A percentile compares a stretch with the other conserved stretches of the same genome.
These are phyloP conservation scores for Saccharomycopsis oosterbeekiorum DNA, from an alignment of 805 yeast species.

Conservation along the genomic window DNA sequence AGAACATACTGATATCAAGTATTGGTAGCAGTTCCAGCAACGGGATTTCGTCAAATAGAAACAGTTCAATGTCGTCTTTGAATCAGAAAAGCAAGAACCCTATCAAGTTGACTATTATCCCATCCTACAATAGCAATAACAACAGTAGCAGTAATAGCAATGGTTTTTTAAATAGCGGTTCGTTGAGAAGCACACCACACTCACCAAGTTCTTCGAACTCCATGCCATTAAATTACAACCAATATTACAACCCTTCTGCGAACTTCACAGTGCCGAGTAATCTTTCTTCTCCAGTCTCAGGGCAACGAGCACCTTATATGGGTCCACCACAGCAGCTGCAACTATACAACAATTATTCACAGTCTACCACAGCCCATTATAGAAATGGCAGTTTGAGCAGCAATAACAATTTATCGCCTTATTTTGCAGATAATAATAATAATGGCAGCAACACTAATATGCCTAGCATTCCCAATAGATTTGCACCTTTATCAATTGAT, in stretches of 20 bases:
- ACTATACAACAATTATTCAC: constrained; percentile 3
- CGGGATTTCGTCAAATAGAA: not conserved
- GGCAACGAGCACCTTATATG: constrained; percentile 5
- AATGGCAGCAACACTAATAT: not conserved
- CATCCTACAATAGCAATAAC: not conserved
- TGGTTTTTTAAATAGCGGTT: constrained; percentile 4
- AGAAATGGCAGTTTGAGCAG: not conserved
- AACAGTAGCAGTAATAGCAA: constrained; percentile 2
- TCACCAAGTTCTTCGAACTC: constrained; percentile 13
- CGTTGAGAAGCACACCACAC: constrained; percentile 15
- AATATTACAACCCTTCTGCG: constrained; percentile 1
- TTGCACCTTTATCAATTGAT: not conserved
- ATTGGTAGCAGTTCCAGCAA: not conserved
- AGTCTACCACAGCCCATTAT: constrained; percentile 5
- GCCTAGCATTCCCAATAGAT: not conserved
- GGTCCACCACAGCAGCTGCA: not conserved
- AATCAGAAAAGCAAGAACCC: constrained; percentile 8
- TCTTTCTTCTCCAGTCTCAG: constrained; percentile 7
- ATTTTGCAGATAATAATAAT: not conserved
- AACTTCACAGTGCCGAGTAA: constrained; percentile 8
- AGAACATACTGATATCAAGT: not conserved
- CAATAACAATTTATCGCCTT: not conserved
- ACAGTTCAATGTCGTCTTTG: not conserved
- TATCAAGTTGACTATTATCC: constrained; percentile 12
- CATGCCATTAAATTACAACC: not conserved